Base-by-base conservation (phyloP, 2,329 filamentous ascomycete species). In the Drechslerella stenobrocha region DNA sequence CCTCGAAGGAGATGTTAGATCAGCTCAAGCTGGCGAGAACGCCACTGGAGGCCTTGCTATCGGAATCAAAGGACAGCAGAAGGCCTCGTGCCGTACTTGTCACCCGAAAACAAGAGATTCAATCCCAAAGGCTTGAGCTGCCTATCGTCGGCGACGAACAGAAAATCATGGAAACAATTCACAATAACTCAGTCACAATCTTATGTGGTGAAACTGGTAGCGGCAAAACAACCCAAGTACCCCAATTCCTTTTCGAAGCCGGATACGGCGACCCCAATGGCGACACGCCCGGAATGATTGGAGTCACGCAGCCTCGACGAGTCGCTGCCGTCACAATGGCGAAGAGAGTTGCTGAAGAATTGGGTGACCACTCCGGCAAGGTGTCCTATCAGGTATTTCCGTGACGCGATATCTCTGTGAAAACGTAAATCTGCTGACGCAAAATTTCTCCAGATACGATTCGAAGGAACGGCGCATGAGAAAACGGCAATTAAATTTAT, bases 251-350 rank as follows among this genome's bases (percentile, higher is more conserved):
- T 26, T 96, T 88, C 72, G 93, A 98, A 79, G 87, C 91, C 48
- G 93, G 93, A 4, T 97, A 95, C 74, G 93, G 92, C 8, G 86
- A 87, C 24, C 81, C 84, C 0, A 80, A 84, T 22, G 89, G 89
- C 3, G 86, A 87, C 1, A 95, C 89, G 0, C 88, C 90, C 0
- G 93, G 93, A 32, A 86, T 97, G 83, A 93, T 98, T 74, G 93
- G 90, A 52, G 84, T 98, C 24, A 98, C 95, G 0, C 95, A 98
- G 74, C 93, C 93, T 26, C 85, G 93, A 70, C 85, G 93, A 79
- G 93, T 98, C 30, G 93, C 93, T 52, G 92, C 93, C 20, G 90
- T 96, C 50, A 96, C 91, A 77, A 96, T 98, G 87, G 90, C 93
- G 0, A 91, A 90, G 75, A 88, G 93, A 75, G 92, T 98, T 20